Evolutionary conservation across 2,329 filamentous ascomycete species (phyloP), one percentile per base, ranked within the genome.

Genomic region (Penicillium sp.): DNA sequence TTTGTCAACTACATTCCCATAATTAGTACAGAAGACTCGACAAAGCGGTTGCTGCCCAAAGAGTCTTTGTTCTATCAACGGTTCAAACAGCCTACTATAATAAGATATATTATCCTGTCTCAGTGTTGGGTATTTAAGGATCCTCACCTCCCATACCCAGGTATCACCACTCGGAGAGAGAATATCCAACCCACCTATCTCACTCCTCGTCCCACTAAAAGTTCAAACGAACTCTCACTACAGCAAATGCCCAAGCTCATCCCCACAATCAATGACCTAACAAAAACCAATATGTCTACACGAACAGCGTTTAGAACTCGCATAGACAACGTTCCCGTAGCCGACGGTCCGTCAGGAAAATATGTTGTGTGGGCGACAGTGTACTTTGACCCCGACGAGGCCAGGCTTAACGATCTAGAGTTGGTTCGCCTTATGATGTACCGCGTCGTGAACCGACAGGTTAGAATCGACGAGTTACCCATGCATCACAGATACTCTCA

Each of bases 401-500:
- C 45, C 23, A 27, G n/a, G 17, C n/a, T 50, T 6, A 23, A 17
- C 25, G 31, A 50, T 21, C 19, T 25, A 17, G 45, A 41, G 2
- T n/a, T 55, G 23, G 8, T 50, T 4, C 47, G 45, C 2, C 21
- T 43, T 8, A 55, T 55, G 53, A 55, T 41, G 21, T 55, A 35
- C 19, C 53, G 53, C 6, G 39, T 55, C 9, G 13, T 35, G 3
- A 55, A 55, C 47, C 29, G 31, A 27, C 45, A 55, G 23, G 21
- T 29, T 10, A 19, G 9, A 29, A 10, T 55, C 9, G 21, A 44
- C 13, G 17, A 23, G 1, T 19, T 31, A 13, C 53, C 53, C 5
- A 55, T 13, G 45, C 53, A 55, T 12, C 53, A 50, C 15, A 33
- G 38, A 7, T 42, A 50, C 23, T 35, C 53, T 8, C 38, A 55